Conservation (phyloP, 139 green algal genomes). For the Pseudopediastrum boryanum region DNA sequence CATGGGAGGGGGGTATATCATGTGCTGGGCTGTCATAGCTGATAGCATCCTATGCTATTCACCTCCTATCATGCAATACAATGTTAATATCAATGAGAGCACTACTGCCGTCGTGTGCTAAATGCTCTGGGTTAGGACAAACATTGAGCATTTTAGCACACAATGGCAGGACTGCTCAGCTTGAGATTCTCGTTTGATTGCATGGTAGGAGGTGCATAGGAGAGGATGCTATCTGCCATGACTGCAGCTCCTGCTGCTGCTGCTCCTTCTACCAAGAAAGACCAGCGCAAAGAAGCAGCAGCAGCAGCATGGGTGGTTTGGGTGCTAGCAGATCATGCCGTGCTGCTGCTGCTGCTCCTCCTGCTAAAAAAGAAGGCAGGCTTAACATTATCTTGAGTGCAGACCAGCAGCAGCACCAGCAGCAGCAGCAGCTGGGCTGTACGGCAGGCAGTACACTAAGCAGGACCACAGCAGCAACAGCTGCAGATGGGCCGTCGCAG, state of each 20-base stretch:
- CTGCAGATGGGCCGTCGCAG: not conserved
- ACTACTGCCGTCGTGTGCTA: too few species aligned
- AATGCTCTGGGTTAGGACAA: too few species aligned
- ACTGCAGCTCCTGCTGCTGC: not conserved
- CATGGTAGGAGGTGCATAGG: not conserved
- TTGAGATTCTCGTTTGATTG: not conserved
- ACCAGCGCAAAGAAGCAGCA: not conserved
- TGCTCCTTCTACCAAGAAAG: not conserved
- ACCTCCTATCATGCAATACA: too few species aligned
- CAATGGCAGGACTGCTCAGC: not conserved
- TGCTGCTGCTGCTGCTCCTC: constrained; percentile 5
- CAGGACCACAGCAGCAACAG: not conserved
- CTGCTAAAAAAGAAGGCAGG: not conserved
- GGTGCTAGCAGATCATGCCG: not conserved
- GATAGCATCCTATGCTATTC: too few species aligned
- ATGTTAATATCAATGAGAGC: too few species aligned
- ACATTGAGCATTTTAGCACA: not conserved
- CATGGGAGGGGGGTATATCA: too few species aligned
- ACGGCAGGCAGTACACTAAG: not conserved
- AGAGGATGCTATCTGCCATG: not conserved
- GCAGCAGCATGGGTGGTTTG: not conserved
- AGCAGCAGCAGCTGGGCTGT: constrained; percentile 21
- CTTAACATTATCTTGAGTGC: not conserved
- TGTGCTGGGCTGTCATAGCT: too few species aligned
- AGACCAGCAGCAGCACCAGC: constrained; percentile 19